These are phyloP conservation scores for Furcasterigmium furcatum DNA, from an alignment of 2,329 filamentous ascomycete species.

Conservation along the genomic window DNA sequence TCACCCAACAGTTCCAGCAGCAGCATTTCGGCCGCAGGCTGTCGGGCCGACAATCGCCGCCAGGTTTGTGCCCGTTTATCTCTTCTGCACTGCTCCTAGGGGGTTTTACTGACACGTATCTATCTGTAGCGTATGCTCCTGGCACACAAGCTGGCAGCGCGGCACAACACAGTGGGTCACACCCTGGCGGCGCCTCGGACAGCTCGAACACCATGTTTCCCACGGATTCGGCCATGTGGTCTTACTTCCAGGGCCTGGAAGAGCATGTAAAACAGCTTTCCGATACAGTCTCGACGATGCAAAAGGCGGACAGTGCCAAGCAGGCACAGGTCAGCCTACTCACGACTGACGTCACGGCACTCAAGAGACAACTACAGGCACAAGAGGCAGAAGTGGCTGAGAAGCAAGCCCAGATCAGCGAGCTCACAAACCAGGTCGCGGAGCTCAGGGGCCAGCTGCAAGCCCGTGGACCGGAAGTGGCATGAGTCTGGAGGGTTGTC, in stretches of 20 bases:
- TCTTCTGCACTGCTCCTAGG: neutral
- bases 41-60: conserved; percentile 53
- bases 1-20: conserved; percentile 63
- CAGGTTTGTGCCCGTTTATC: conserved; percentile 7
- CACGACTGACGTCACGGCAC: conserved; percentile 27
- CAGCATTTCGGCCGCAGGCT: conserved; percentile 57
- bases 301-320: conserved; percentile 31
- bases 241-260: conserved; percentile 70
- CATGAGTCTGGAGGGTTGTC: too few relatives aligned
- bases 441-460: conserved; percentile 5
- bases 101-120: conserved; percentile 6
- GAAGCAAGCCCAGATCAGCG: conserved; percentile 7
- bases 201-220: conserved; percentile 58
- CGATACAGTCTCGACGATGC: conserved; percentile 35
- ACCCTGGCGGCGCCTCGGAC: conserved; percentile 25
- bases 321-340: conserved; percentile 32
- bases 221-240: conserved; percentile 63
- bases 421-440: conserved; percentile 1
- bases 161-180: conserved; percentile 36
- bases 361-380: conserved; percentile 26
- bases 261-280: conserved; percentile 46
- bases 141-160: conserved; percentile 10
- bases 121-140: conserved; percentile 14
- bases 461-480: neutral
- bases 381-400: conserved; percentile 8